Percentiles rank a stretch among this genome's conserved stretches.
These are phyloP conservation scores for Gardenia jasminoides DNA, from an alignment of 257 asterid genomes.

Conservation along the genomic window DNA sequence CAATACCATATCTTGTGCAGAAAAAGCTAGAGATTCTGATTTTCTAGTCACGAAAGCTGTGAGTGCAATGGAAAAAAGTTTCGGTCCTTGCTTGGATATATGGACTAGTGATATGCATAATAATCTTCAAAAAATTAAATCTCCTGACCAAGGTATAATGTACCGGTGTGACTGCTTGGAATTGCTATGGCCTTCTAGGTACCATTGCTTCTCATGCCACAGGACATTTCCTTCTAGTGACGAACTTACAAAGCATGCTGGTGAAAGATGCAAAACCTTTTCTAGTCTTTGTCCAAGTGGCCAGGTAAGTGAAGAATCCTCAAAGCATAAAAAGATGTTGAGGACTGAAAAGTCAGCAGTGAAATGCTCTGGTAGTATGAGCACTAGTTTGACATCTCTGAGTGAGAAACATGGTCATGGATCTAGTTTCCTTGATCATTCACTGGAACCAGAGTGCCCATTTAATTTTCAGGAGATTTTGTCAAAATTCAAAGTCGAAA, in stretches of 20 bases:
- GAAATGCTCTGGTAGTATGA: constrained; percentile 26
- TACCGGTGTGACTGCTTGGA: constrained; percentile 84
- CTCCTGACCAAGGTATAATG: constrained; percentile 35
- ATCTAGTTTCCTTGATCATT: constrained; percentile 30
- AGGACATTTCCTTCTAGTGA: constrained; percentile 50
- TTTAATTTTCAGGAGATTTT: constrained; percentile 71
- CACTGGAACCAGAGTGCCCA: constrained; percentile 48
- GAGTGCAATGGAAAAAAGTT: constrained; percentile 46
- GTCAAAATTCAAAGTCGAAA: constrained; percentile 58
- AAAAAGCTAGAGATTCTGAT: constrained; percentile 29
- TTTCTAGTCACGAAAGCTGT: constrained; percentile 61
- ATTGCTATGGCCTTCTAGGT: constrained; percentile 62
- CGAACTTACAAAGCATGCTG: constrained; percentile 54
- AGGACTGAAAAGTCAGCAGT: constrained; percentile 37
- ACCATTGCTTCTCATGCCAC: constrained; percentile 77
- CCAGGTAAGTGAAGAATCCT: constrained; percentile 39
- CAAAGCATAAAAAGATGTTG: constrained; percentile 42
- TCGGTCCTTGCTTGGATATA: constrained; percentile 45
- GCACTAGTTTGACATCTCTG: constrained; percentile 32
- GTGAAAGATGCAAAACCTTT: constrained; percentile 46
- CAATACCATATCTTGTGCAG: constrained; percentile 21
- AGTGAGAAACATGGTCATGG: constrained; percentile 42
- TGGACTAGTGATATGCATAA: constrained; percentile 28
- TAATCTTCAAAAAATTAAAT: constrained; percentile 28
- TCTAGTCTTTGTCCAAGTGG: constrained; percentile 37